Base-by-base conservation (phyloP, 805 yeast genomes). In the Torulaspora indica region DNA sequence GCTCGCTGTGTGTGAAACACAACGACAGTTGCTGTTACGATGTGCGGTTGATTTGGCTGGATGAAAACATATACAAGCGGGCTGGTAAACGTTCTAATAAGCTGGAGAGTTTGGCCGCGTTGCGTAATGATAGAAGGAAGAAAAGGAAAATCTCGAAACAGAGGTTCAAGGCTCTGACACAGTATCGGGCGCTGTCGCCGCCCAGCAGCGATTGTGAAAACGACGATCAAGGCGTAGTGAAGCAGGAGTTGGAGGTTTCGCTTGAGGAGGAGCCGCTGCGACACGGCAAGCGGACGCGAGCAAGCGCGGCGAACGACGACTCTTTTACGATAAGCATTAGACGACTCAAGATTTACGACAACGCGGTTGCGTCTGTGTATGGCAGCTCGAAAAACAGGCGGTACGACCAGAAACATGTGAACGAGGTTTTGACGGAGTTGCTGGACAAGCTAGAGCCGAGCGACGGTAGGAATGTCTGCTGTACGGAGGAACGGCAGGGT, bases 291-390 rank as follows among this genome's bases (percentile, higher is more conserved):
- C 17, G 18, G 7, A 31, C 10, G 28, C 28, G 28, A 6, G 25
- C 25, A 6, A 6, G 25, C 25, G 25, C 25, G 28, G 28, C 28
- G 10, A 25, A 25, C 22, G 34, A 31, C 20, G 45, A 45, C n/a
- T 48, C 48, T 3, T 61, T 56, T 40, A 60, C 66, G 2, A 55
- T 60, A 9, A 63, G 66, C 45, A 55, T 60, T 6, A 53, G 68
- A 38, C 48, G 66, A 29, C 54, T 61, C 14, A 57, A 55, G 44
- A 54, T 60, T 12, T 63, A 63, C 44, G 54, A 63, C 25, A 61
- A 61, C 35, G 56, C 51, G 2, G 46, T 58, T 8, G 43, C 36
- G 9, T 54, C 60, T 25, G 60, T 61, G 3, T 58, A 51, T 31
- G 59, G 59, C 8, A 43, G 37, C 3, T 30, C 34, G 9, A 17